Conservation (phyloP, 208 protist genomes). For the Leishmania mexicana region DNA sequence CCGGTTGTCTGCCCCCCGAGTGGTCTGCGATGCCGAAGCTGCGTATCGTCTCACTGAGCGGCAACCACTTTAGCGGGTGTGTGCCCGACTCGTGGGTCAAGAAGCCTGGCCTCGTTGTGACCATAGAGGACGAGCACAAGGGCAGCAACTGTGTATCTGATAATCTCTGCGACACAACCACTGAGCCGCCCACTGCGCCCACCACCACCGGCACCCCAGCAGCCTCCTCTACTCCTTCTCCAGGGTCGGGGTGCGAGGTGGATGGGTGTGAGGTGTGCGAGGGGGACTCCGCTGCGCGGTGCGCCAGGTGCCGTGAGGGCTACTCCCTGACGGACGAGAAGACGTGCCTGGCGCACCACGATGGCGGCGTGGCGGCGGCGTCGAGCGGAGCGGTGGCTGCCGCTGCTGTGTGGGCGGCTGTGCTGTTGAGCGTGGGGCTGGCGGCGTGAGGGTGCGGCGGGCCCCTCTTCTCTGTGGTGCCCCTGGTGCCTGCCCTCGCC, state of each 20-base stretch:
- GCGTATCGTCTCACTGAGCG: too few relatives aligned
- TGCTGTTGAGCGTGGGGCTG: background rate
- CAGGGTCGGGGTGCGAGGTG: background rate
- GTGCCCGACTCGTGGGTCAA: too few relatives aligned
- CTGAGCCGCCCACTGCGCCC: background rate
- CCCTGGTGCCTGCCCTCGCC: background rate
- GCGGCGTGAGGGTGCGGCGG: background rate
- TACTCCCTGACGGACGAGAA: background rate
- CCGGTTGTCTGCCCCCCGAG: too few relatives aligned
- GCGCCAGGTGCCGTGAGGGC: background rate
- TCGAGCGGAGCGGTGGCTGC: background rate
- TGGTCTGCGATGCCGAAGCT: too few relatives aligned
- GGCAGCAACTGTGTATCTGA: too few relatives aligned
- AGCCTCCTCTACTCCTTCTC: too few relatives aligned
- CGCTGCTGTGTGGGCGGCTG: background rate
- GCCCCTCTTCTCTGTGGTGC: background rate
- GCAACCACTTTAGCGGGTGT: too few relatives aligned
- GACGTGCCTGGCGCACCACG: background rate
- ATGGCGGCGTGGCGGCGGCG: background rate
- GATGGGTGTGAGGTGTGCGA: background rate
- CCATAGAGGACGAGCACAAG: too few relatives aligned
- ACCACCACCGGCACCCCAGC: background rate
- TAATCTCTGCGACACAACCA: too few relatives aligned
- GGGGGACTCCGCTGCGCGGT: background rate
- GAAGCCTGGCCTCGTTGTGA: too few relatives aligned